These are phyloP conservation scores for Neurospora crassa DNA, from an alignment of 2,329 filamentous ascomycete genomes.

Conservation along the genomic window DNA sequence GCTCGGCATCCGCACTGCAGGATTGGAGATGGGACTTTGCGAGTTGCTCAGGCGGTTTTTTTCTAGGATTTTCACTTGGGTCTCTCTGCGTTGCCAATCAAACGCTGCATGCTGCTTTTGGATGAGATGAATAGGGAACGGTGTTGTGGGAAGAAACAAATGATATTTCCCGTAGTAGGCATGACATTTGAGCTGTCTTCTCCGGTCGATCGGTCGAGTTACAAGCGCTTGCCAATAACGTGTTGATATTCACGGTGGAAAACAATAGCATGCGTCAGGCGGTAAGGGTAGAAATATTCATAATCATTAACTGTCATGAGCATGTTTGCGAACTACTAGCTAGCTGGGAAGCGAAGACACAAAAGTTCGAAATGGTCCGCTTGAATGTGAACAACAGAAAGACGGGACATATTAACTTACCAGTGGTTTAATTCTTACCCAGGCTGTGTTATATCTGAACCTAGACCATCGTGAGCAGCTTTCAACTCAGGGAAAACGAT, in stretches of 20 bases:
- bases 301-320: background rate
- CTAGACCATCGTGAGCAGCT: background rate
- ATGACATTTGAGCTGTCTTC: background rate
- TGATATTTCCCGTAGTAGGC: background rate
- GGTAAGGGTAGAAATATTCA: background rate
- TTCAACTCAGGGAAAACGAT: background rate
- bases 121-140: no score
- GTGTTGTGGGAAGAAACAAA: background rate
- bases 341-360: no score
- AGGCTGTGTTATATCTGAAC: background rate
- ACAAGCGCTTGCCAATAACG: background rate
- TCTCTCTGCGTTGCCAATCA: background rate
- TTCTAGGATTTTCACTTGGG: background rate
- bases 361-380: no score
- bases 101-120: background rate
- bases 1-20: background rate
- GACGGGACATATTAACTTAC: no score
- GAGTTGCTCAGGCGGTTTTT: background rate
- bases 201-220: background rate
- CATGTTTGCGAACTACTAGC: no score
- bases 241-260: background rate
- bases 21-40: background rate
- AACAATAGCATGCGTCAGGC: background rate
- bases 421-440: no score
- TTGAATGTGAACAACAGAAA: no score